phyloP scores from a whole-genome alignment of 306 rosid species.

The Prunus salicina region DNA sequence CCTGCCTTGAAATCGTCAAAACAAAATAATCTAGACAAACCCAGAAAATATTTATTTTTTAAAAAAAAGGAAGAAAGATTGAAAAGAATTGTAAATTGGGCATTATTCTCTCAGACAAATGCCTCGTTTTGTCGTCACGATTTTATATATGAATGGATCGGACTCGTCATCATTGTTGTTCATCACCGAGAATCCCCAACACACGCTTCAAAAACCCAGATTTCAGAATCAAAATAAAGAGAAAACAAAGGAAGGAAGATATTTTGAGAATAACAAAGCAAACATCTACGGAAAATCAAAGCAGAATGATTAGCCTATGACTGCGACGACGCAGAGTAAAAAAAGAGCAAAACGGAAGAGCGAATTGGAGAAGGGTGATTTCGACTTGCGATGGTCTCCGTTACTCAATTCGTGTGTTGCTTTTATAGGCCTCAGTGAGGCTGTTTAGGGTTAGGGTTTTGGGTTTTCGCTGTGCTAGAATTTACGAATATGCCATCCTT shows the following conservation, averaged over 20 bases:
- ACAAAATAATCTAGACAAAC: no score
- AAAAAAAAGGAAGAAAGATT: no score
- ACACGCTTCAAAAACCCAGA: background rate
- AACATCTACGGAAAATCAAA: background rate
- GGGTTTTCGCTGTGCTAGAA: background rate
- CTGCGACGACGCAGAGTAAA: background rate
- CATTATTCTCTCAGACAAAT: conserved; percentile 77
- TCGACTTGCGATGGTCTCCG: background rate
- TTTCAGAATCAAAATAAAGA: background rate
- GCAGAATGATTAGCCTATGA: background rate
- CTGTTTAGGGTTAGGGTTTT: conserved; percentile 29
- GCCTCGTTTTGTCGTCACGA: conserved; percentile 85
- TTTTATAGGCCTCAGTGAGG: conserved; percentile 26
- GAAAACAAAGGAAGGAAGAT: background rate
- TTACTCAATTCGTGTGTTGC: background rate
- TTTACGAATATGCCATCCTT: background rate
- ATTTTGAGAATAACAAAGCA: background rate
- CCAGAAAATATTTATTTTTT: background rate
- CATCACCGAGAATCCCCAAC: conserved; percentile 63
- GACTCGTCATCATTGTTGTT: conserved; percentile 82
- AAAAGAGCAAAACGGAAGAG: background rate
- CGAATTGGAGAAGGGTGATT: background rate
- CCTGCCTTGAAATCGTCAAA: background rate
- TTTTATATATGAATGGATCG: conserved; percentile 65
- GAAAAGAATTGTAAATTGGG: background rate